Percentiles rank a stretch among this genome's conserved stretches.
Conservation (phyloP, 2,329 filamentous ascomycete genomes). For the Claviceps spartinae region DNA sequence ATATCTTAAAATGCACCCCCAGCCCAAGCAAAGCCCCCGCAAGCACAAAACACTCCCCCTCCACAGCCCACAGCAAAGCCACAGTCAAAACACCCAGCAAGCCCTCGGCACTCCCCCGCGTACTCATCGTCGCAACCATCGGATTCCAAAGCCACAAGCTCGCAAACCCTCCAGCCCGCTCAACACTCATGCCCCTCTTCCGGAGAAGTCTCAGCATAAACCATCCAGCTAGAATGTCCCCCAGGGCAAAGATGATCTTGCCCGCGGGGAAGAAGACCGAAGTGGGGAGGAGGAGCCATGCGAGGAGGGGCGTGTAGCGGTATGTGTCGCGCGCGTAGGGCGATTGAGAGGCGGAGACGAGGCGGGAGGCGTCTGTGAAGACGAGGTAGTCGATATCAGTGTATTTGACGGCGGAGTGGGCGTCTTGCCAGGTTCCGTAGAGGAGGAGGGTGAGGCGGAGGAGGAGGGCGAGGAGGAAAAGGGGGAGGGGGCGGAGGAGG, state of each 20-base stretch:
- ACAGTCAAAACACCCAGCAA: conserved; percentile 75
- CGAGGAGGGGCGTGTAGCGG: conserved; percentile 86
- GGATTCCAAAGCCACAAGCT: conserved; percentile 91
- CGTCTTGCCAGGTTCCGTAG: conserved; percentile 88
- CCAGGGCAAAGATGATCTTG: conserved; percentile 71
- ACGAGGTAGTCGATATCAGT: conserved; percentile 98
- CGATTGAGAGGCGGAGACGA: conserved; percentile 49
- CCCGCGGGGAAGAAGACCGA: conserved; percentile 70
- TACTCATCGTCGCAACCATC: conserved; percentile 96
- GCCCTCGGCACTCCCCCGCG: conserved; percentile 85
- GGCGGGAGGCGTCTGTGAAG: conserved; percentile 88
- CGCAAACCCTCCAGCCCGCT: conserved; percentile 58
- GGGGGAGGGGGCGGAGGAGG: conserved; percentile 25
- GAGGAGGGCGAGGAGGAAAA: conserved; percentile 44
- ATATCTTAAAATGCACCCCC: conserved; percentile 95
- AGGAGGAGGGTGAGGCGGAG: conserved; percentile 64
- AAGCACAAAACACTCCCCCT: conserved; percentile 45
- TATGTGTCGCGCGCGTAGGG: conserved; percentile 91
- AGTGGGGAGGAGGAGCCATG: conserved; percentile 81
- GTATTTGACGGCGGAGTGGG: conserved; percentile 85
- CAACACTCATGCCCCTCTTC: conserved; percentile 30
- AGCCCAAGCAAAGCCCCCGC: conserved; percentile 68
- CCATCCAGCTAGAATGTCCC: conserved; percentile 77
- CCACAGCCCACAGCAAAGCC: conserved; percentile 68
- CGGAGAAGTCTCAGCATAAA: conserved; percentile 40